phyloP scores from a whole-genome alignment of 805 yeast species.

The Sungouiella blattae region DNA sequence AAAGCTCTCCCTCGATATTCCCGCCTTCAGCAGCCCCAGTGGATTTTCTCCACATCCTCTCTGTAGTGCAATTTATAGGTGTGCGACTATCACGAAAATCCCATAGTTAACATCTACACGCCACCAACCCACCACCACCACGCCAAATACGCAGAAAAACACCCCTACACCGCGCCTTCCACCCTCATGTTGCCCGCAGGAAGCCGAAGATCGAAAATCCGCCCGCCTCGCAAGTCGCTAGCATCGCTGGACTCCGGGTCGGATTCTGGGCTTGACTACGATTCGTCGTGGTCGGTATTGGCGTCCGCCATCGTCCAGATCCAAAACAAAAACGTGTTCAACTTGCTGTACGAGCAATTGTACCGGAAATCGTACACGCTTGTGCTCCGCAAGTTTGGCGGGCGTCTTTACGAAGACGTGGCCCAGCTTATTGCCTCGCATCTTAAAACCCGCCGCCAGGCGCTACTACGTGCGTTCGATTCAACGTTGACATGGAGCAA shows the following conservation, averaged over 20 bases:
- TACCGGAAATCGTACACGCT: conserved; percentile 76
- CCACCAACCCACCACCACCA: background rate
- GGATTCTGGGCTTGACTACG: conserved; percentile 48
- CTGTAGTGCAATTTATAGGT: too few relatives aligned
- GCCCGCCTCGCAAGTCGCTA: conserved; percentile 57
- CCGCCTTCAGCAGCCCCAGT: too few relatives aligned
- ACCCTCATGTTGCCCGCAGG: conserved; percentile 22
- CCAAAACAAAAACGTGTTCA: conserved; percentile 65
- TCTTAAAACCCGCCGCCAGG: conserved; percentile 26
- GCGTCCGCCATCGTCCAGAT: conserved; percentile 69
- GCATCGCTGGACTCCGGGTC: conserved; percentile 18
- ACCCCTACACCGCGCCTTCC: background rate
- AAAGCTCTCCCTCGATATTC: too few relatives aligned
- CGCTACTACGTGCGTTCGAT: conserved; percentile 17
- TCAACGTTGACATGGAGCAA: conserved; percentile 11
- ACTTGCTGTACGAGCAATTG: conserved; percentile 75
- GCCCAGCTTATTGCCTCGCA: conserved; percentile 45
- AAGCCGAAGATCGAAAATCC: conserved; percentile 52
- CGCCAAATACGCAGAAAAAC: background rate
- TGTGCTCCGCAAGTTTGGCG: conserved; percentile 69
- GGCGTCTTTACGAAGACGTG: conserved; percentile 60
- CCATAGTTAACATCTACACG: too few relatives aligned
- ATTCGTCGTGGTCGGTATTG: conserved; percentile 62
- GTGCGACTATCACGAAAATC: too few relatives aligned
- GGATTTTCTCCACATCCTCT: too few relatives aligned